These are phyloP conservation scores for Alternaria dauci DNA, from an alignment of 2,329 filamentous ascomycete genomes.

Conservation along the genomic window DNA sequence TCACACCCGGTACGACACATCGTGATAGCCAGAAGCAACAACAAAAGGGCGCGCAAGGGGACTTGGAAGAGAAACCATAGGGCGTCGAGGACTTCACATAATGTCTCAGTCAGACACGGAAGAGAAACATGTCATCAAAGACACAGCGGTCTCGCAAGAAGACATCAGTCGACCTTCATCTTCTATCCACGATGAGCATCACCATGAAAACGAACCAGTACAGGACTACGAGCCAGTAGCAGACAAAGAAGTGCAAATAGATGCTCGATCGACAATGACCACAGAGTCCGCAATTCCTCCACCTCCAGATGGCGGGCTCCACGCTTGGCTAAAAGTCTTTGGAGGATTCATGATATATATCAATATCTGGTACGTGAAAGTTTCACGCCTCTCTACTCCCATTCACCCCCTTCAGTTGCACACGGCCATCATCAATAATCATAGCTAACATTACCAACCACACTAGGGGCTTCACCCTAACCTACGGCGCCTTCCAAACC, in stretches of 20 bases:
- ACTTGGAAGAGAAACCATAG: neutral
- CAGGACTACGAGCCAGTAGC: constrained; percentile 8
- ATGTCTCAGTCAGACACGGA: constrained; percentile 23
- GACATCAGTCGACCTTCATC: constrained; percentile 25
- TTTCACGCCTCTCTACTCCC: neutral
- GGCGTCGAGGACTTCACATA: constrained; percentile 12
- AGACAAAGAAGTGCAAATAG: constrained; percentile 29
- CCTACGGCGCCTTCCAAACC: constrained; percentile 56
- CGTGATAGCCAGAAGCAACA: neutral
- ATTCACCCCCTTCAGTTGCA: too few species aligned
- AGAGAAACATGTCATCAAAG: constrained; percentile 24
- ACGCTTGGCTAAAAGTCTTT: constrained; percentile 51
- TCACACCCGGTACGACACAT: neutral
- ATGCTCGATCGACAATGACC: constrained; percentile 31
- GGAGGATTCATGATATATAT: constrained; percentile 52
- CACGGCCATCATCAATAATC: neutral
- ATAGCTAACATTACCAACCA: constrained; percentile 3
- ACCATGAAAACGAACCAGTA: constrained; percentile 4
- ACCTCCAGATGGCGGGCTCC: constrained; percentile 49
- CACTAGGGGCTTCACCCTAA: constrained; percentile 52
- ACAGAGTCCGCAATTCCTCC: constrained; percentile 40
- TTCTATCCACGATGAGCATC: neutral
- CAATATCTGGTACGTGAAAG: constrained; percentile 47
- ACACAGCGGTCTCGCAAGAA: constrained; percentile 25
- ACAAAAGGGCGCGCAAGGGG: neutral